Conservation (phyloP, 257 asterid genomes). For the Rhazya stricta region DNA sequence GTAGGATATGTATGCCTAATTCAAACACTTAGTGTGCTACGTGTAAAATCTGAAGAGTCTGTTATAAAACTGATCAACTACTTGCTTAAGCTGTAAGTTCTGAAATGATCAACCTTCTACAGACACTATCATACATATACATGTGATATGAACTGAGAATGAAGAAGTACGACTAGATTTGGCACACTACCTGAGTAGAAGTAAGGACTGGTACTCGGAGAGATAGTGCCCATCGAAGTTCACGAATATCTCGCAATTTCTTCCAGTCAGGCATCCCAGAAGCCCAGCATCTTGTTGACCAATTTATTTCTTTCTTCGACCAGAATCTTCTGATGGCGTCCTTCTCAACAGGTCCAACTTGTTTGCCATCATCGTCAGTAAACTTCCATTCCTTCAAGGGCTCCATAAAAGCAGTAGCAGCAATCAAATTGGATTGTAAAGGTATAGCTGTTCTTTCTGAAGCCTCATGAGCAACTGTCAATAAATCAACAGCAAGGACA, state of each 20-base stretch:
- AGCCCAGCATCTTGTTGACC: conserved; percentile 96
- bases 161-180: background rate
- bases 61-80: background rate
- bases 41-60: background rate
- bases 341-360: conserved; percentile 97
- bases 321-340: conserved; percentile 91
- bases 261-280: conserved; percentile 99
- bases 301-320: conserved; percentile 87
- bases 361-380: conserved; percentile 57
- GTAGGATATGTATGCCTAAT: background rate
- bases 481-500: conserved; percentile 94
- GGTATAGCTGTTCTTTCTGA: conserved; percentile 97
- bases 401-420: conserved; percentile 97
- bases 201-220: conserved; percentile 92
- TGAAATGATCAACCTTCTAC: background rate
- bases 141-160: background rate
- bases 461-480: conserved; percentile 90
- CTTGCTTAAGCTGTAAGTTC: too few relatives aligned
- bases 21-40: background rate
- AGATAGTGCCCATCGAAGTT: conserved; percentile 96
- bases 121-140: background rate
- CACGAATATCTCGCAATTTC: conserved; percentile 89
- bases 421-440: conserved; percentile 91
- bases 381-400: conserved; percentile 95
- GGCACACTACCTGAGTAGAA: conserved; percentile 59